A percentile compares a stretch with the other conserved stretches of the same genome.
Conservation (phyloP, 805 yeast genomes). For the Kuraishia ogatae region DNA sequence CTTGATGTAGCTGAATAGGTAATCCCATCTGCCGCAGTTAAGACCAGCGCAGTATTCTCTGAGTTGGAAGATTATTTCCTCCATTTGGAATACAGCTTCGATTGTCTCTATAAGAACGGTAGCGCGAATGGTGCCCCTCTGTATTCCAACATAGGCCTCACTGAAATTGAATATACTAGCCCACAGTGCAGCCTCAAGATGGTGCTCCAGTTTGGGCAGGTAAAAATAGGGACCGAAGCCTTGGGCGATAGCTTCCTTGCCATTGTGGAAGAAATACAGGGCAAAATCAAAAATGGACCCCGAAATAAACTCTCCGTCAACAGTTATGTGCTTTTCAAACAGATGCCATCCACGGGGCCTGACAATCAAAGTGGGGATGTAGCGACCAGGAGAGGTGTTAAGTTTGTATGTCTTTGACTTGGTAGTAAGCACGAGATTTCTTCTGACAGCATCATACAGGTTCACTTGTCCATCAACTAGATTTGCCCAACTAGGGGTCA, state of each 20-base stretch:
- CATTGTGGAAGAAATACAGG: constrained; percentile 62
- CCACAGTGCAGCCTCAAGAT: constrained; percentile 69
- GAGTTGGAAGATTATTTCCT: constrained; percentile 67
- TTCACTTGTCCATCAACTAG: constrained; percentile 63
- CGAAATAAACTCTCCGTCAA: constrained; percentile 60
- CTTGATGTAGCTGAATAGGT: constrained; percentile 64
- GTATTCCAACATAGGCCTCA: constrained; percentile 54
- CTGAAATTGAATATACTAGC: constrained; percentile 59
- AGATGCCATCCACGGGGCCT: constrained; percentile 70
- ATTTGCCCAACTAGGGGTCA: constrained; percentile 68
- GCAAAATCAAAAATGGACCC: constrained; percentile 68
- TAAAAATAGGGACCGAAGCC: constrained; percentile 79
- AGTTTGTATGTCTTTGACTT: constrained; percentile 30
- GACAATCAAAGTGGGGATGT: constrained; percentile 50
- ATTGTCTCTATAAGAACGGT: constrained; percentile 67
- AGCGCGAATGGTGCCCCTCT: constrained; percentile 64
- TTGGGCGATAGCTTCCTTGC: constrained; percentile 44
- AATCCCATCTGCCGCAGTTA: constrained; percentile 76
- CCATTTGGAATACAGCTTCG: constrained; percentile 71
- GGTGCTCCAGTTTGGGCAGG: constrained; percentile 72
- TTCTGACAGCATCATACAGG: constrained; percentile 60
- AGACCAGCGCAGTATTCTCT: constrained; percentile 65
- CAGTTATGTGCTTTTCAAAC: constrained; percentile 53
- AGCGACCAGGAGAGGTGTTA: constrained; percentile 32
- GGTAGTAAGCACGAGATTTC: constrained; percentile 31